Conservation (phyloP, 495 filamentous ascomycete genomes). For the Xeromyces bisporus region DNA sequence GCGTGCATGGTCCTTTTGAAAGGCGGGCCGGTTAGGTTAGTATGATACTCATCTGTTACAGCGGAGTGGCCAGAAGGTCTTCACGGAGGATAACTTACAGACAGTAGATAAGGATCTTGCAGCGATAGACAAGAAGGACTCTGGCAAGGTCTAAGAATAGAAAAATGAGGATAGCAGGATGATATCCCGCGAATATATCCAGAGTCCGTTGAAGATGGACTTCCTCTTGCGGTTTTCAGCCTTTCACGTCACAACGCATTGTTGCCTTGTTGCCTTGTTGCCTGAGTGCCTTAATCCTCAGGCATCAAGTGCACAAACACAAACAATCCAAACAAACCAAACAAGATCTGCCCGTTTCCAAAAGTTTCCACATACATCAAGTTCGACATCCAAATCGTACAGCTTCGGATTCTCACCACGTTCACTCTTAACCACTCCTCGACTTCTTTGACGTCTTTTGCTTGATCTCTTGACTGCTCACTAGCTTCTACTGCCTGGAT, state of each 20-base stretch:
- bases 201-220: too few species aligned
- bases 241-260: neutral
- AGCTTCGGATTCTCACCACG: neutral
- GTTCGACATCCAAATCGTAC: neutral
- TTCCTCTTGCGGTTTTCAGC: too few species aligned
- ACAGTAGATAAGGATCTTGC: neutral
- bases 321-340: constrained; percentile 24
- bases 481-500: too few species aligned
- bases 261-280: too few species aligned
- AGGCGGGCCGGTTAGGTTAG: constrained; percentile 2
- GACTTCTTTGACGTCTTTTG: too few species aligned
- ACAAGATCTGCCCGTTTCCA: constrained; percentile 16
- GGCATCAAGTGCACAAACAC: constrained; percentile 1
- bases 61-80: neutral
- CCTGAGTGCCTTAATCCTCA: constrained; percentile 10
- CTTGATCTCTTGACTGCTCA: too few species aligned
- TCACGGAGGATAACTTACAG: neutral
- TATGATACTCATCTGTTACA: too few species aligned
- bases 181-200: too few species aligned
- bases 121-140: neutral
- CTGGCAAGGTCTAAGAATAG: too few species aligned
- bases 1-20: constrained; percentile 4
- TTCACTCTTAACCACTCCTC: neutral
- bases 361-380: constrained; percentile 21
- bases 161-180: too few species aligned